Evolutionary conservation across 345 rosid genomes (phyloP).

Genomic region (Geranium brycei): DNA sequence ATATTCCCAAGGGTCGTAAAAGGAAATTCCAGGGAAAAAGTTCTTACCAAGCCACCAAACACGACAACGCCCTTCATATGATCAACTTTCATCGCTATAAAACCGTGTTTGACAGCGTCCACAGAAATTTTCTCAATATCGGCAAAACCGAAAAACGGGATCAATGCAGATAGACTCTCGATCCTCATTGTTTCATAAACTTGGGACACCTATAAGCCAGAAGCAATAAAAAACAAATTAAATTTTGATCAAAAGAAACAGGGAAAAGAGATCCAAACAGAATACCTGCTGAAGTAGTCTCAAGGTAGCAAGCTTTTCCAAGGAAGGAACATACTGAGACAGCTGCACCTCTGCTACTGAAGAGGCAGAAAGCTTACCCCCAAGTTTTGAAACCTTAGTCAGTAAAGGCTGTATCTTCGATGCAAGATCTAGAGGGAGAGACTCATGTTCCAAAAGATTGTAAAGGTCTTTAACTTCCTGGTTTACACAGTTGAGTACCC

Average conservation of each 20-base stretch:
- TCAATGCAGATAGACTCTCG: constrained; percentile 59
- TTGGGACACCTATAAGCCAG: constrained; percentile 60
- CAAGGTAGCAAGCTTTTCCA: constrained; percentile 80
- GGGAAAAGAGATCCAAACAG: constrained; percentile 8
- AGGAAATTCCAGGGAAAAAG: not conserved
- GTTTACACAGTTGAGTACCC: constrained; percentile 84
- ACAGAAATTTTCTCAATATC: constrained; percentile 84
- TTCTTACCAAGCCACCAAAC: constrained; percentile 58
- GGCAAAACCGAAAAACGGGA: constrained; percentile 78
- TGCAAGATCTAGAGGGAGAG: constrained; percentile 74
- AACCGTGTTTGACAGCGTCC: constrained; percentile 75
- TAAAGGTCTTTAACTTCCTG: constrained; percentile 95
- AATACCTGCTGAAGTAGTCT: constrained; percentile 86
- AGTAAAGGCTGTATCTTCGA: constrained; percentile 66
- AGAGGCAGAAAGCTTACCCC: constrained; percentile 89
- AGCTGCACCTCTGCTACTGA: constrained; percentile 85
- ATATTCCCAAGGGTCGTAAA: not conserved
- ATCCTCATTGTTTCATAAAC: constrained; percentile 80
- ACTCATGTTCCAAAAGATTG: constrained; percentile 80
- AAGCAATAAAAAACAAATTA: not conserved
- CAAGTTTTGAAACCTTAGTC: constrained; percentile 63
- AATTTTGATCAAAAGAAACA: not conserved
- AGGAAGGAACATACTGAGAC: constrained; percentile 61
- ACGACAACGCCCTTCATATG: constrained; percentile 61
- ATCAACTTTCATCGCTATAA: constrained; percentile 80